Base-by-base conservation (phyloP, 192 early-diverging fungal genomes). In the Funneliformis mosseae region DNA sequence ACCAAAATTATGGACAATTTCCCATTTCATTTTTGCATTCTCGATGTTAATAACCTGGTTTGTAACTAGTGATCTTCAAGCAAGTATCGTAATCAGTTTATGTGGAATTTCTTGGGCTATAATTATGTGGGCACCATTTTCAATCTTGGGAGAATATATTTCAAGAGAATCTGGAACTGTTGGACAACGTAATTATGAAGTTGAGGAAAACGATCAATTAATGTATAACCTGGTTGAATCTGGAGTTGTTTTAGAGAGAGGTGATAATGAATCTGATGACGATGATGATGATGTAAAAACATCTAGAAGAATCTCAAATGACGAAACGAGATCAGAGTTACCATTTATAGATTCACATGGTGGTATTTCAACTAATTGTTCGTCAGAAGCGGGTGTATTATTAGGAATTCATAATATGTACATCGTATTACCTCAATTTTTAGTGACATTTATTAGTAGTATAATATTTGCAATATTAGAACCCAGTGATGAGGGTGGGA, bases 331-430 rank as follows among this genome's bases (percentile, higher is more conserved):
- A 59, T 46, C 64, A 33, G 28, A 80, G 67, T 6, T 38, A n/a
- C 12, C 42, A 70, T 28, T 83, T 42, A 39, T 69, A 42, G 41
- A 70, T 42, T 23, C 68, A 8, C 18, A 11, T 25, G 28, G 28
- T 63, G 27, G 10, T 38, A 39, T 41, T 76, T 39, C 28, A n/a
- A 39, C 23, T 39, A 33, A 61, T 8, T 4, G 21, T 43, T 9
- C n/a, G 0, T 62, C 16, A 12, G 92, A 93, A 10, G 90, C 94
- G 7, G 94, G 94, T 10, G 89, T 94, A 4, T 85, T 96, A 18
- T 86, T 98, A 23, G 98, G 97, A 12, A 96, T 98, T 67, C 96
- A 97, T 83, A 99, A 99, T 82, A 93, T 98, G 62, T 97, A 95
- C 84, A 92, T 97, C 75, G 95, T 97, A 0, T 43, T 97, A 18